Evolutionary conservation across 2,329 filamentous ascomycete species (phyloP), one percentile per base, ranked within the genome.

Genomic region (Xylaria sp.): DNA sequence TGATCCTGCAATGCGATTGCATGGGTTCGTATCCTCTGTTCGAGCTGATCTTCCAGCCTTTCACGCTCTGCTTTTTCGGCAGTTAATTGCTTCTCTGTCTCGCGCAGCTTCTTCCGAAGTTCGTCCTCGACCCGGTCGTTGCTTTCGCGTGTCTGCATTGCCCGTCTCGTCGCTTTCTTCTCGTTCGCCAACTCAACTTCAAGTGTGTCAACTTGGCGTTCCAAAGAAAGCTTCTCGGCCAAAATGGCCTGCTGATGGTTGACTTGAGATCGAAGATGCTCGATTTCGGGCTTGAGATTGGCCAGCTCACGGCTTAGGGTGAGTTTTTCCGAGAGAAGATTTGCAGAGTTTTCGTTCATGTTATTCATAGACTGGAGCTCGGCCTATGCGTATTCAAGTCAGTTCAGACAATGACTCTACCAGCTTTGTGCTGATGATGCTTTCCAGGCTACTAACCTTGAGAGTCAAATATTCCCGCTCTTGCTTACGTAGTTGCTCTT

Each of bases 121-220:
- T 81, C 78, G 77, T 83, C 83, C 67, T 82, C 77, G 18, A 76
- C 77, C 73, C 80, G 72, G 66, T 81, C 78, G 78, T 80, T 76
- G 84, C 75, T 73, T 82, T 83, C 63, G 81, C 83, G 72, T 77
- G 79, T 82, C 52, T 83, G 78, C 4, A 80, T 78, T 3, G 86
- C 86, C 61, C 90, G 88, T 73, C 90, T 88, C 9, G 87, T 84
- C 2, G 89, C 86, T n/a, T 90, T 88, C 79, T 90, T 95, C 78
- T 96, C 93, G 73, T 92, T 93, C 72, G 94, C 93, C 1, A 97
- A 85, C 74, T 97, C 92, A 52, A 93, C 90, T 79, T 97, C 92
- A 2, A 94, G 80, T 1, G 91, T 89, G 76, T 87, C 91, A 34
- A 97, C 80, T 80, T 96, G 92, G 56, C 92, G 90, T 77, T 96